A percentile compares a stretch with the other conserved stretches of the same genome.
These are phyloP conservation scores for Hevea brasiliensis DNA, from an alignment of 345 rosid species.

Conservation along the genomic window DNA sequence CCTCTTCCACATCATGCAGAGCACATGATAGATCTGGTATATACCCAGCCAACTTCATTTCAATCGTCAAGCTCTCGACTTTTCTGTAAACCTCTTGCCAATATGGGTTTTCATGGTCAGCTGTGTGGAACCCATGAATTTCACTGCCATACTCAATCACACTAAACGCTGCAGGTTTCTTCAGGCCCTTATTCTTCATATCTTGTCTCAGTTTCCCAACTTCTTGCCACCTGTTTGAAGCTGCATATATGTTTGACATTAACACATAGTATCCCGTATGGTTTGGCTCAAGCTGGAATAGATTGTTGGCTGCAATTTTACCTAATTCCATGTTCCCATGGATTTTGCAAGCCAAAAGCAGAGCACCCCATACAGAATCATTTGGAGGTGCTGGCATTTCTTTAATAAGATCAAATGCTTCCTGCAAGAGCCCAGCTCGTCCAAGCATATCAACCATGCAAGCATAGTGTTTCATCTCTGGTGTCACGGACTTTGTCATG, in stretches of 20 bases:
- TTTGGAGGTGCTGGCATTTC: constrained; percentile 49
- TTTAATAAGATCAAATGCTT: constrained; percentile 49
- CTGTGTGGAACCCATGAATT: constrained; percentile 50
- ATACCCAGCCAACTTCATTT: constrained; percentile 50
- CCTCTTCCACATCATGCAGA: constrained; percentile 57
- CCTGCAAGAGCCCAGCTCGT: constrained; percentile 48
- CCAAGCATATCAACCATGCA: constrained; percentile 71
- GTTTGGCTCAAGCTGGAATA: constrained; percentile 47
- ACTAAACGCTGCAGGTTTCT: constrained; percentile 58
- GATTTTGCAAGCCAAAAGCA: constrained; percentile 63
- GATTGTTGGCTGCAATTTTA: constrained; percentile 45
- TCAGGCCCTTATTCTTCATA: constrained; percentile 52
- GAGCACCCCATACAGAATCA: constrained; percentile 59
- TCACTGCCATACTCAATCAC: constrained; percentile 42
- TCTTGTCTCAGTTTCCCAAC: constrained; percentile 46
- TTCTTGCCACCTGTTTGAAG: constrained; percentile 56
- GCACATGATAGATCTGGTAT: constrained; percentile 47
- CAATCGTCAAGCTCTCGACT: constrained; percentile 36
- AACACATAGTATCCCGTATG: constrained; percentile 57
- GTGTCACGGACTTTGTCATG: constrained; percentile 40
- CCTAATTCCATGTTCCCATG: constrained; percentile 47
- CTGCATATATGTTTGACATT: constrained; percentile 58
- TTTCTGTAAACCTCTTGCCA: constrained; percentile 37
- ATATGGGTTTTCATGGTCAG: constrained; percentile 44
- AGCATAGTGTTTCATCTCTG: constrained; percentile 49